Base-by-base conservation (phyloP, 2,329 filamentous ascomycete genomes). In the Aureobasidium mangrovei region DNA sequence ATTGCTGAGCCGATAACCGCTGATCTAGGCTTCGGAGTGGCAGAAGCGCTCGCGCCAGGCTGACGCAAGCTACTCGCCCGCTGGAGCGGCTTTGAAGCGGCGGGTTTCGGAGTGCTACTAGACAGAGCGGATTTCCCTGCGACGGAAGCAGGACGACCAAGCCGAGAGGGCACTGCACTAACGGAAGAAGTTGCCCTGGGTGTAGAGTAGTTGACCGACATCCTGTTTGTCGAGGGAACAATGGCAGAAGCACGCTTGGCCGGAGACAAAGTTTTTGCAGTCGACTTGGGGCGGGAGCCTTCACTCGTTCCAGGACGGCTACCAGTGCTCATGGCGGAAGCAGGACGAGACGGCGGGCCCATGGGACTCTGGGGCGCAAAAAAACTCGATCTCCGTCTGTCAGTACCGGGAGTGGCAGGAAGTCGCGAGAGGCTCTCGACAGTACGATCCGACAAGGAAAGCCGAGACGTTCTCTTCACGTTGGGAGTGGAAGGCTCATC, bases 391-490 rank as follows among this genome's bases (percentile, higher is more conserved):
- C 79, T 74, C 53, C 83, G 81, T 56, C 81, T 81, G 51, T 77
- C 80, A 43, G 86, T 69, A 0, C 80, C 81, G 4, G 91, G 90
- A 0, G 90, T 93, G 0, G 87, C 82, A 0, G 90, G 87, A 31
- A 95, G 74, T 44, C 83, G 80, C 3, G 89, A 79, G 4, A 96
- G 73, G 0, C 88, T 95, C 67, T 95, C 88, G 40, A 95, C 84
- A 0, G 91, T 94, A 56, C 91, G 78, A 62, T 96, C 91, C 0
- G 86, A 83, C 3, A 96, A 74, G 0, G 88, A 91, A 10, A 72
- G 73, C 9, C 74, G 65, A 5, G 67, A 65, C 4, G 70, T 63
- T 60, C 49, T 79, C 75, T 52, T 64, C 54, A 60, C 56, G 8
- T 56, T 58, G 8, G 59, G 58, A 41, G 59, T 60, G 4, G 55